Evolutionary conservation across 164 flowering plant genomes (phyloP), one percentile per base, ranked within the genome.

Genomic region (Berberis vulgaris): DNA sequence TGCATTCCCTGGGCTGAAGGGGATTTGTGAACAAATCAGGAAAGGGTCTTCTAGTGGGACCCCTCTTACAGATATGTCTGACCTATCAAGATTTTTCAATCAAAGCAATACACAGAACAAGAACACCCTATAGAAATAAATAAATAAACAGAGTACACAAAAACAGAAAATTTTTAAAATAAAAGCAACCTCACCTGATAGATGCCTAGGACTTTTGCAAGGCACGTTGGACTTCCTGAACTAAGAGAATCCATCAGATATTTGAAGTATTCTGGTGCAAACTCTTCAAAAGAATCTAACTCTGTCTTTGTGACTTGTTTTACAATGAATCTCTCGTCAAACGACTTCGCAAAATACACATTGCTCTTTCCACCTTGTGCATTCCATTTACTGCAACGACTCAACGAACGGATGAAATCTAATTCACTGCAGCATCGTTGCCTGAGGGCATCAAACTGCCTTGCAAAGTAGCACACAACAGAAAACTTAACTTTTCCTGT

Each of bases 331-430:
- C 96, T 76, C 65, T 89, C 93, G 68, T 89, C 96, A 68, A 85
- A 67, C 59, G 96, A 79, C 74, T 80, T 87, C 9, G 93, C 96
- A 77, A 89, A 89, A 68, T 84, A 89, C 11, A 84, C 96, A 69
- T 84, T 87, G 77, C 93, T 89, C 71, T 89, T 89, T 41, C 96
- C 96, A 43, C 93, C 93, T 74, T 89, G 88, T 3, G 93, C 91
- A 69, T 83, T 77, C 96, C 96, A 89, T 73, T 76, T 79, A 62
- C 46, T 81, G 72, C 93, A 83, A 49, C 91, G 89, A 72, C 96
- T 83, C 63, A 89, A 67, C 13, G 93, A 89, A 43, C 89, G 78
- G 1, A 89, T 66, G 71, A 78, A 87, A 61, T 84, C 88, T n/a
- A 83, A 72, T 77, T 84, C 85, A 67, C 74, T 76, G 74, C 93